Evolutionary conservation across 2,329 filamentous ascomycete genomes (phyloP), one percentile per base, ranked within the genome.

Genomic region (Coniella vitis): DNA sequence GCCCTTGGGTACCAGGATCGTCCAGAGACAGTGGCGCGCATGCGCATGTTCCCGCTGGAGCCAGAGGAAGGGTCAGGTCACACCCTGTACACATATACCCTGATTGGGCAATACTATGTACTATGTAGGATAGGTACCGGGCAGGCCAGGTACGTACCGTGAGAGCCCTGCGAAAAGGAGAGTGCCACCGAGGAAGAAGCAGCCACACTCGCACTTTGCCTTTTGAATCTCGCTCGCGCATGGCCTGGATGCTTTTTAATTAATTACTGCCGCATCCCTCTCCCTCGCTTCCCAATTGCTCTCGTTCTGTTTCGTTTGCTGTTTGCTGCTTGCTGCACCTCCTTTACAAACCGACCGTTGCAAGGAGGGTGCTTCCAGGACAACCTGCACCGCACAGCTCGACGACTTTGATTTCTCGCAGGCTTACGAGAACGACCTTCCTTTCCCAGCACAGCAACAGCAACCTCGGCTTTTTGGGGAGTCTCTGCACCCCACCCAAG

Each of bases 381-480:
- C 25, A 5, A 10, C 5, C 9, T 17, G 29, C 14, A 31, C 40
- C 17, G 40, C 40, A 7, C 38, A 17, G 17, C 29, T 34, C 25
- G 40, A 32, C 40, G 10, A 5, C 10, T 29, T 34, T 10, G 17
- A 31, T 17, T 42, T 42, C 40, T 42, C 40, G 40, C 40, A 34
- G 40, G 40, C 31, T 34, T 34, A 29, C 40, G 40, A 42, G 40
- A 42, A 31, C 40, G 25, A 42, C 40, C 40, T 42, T 42, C 40
- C 40, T 42, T 42, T 42, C 29, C 13, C 40, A 42, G 40, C 31
- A 34, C 22, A 19, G 7, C 40, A 34, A 17, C 4, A 42, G 13
- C n/a, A 20, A 17, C 31, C n/a, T 9, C 25, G 25, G 20, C 19
- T 25, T 25, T 31, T 7, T 20, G 21, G 22, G 25, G 16, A 17